Evolutionary conservation across 352 stramenopile genomes (phyloP), one percentile per base, ranked within the genome.

Genomic region (Phytophthora cactorum): DNA sequence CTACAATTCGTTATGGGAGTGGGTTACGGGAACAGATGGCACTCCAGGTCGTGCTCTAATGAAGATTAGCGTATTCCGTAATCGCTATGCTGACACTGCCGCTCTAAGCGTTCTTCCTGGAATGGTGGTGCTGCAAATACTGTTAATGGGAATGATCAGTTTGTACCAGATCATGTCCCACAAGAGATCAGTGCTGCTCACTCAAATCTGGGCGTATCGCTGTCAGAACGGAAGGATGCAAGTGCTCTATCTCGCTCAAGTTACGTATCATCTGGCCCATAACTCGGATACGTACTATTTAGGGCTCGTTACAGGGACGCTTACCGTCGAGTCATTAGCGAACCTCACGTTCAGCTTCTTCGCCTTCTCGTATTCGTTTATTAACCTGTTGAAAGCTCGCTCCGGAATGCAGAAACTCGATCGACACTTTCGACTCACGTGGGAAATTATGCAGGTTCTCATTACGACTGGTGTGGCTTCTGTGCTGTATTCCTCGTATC

Each of bases 161-260:
- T 25, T 77, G 45, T 73, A 77, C 36, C 69, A 77, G 8, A 63
- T 70, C 3, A 77, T 77, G 69, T 64, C 50, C 4, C 69, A 77
- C 58, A 73, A 73, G 28, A 12, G 64, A 7, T 77, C 69, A 0
- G 69, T 74, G 12, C 38, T 77, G 38, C 15, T 77, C 1, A 77
- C 69, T 10, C 69, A 77, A 38, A 77, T 77, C 25, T 77, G 69
- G 69, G 69, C 69, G 11, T 77, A 77, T 43, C 68, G 69, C 0
- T 70, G 69, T 29, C 64, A 77, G 59, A 73, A 69, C 17, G 63
- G 68, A 4, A n/a, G 58, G 0, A 71, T 71, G 63, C 63, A 75
- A 44, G 53, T 72, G 32, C 9, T 68, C 3, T 75, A 75, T 47
- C 63, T 72, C 4, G 58, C 22, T 4, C 68, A 75, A 46, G 45